These are phyloP conservation scores for Priceomyces castillae DNA, from an alignment of 805 yeast species.

Conservation along the genomic window DNA sequence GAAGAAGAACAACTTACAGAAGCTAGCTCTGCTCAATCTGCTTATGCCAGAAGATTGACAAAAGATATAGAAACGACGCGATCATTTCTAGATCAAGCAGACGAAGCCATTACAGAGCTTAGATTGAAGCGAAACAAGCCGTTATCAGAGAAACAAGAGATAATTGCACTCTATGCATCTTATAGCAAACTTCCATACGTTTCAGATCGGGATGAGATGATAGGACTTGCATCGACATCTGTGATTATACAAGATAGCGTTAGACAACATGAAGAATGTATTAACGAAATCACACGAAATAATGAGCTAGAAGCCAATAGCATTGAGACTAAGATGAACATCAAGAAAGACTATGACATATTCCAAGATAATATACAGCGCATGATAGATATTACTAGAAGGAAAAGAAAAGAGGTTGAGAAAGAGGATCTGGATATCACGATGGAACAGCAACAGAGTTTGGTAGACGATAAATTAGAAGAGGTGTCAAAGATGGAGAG, in stretches of 20 bases:
- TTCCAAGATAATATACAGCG: constrained; percentile 2
- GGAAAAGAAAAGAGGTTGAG: constrained; percentile 5
- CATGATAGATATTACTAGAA: constrained; percentile 1
- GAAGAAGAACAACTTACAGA: constrained; percentile 7
- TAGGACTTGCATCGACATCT: constrained; percentile 26
- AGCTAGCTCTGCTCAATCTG: constrained; percentile 5
- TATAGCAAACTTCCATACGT: constrained; percentile 21
- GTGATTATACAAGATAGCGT: constrained; percentile 7
- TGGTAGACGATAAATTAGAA: constrained; percentile 3
- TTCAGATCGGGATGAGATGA: constrained; percentile 28
- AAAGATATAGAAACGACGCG: constrained; percentile 19
- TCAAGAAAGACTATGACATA: constrained; percentile 1
- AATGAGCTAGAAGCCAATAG: neutral
- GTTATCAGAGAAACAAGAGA: constrained; percentile 9
- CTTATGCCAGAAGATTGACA: constrained; percentile 16
- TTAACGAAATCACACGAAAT: constrained; percentile 3
- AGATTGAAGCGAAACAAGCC: neutral
- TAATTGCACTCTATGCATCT: constrained; percentile 19
- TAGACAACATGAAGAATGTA: constrained; percentile 9
- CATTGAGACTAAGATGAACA: neutral
- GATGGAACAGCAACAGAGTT: neutral
- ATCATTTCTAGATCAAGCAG: constrained; percentile 20
- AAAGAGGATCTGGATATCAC: neutral
- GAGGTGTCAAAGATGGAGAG: constrained; percentile 10
- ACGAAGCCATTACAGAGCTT: constrained; percentile 16